A percentile compares a stretch with the other conserved stretches of the same genome.
Conservation (phyloP, 192 early-diverging fungal species). For the Pilaira anomala region DNA sequence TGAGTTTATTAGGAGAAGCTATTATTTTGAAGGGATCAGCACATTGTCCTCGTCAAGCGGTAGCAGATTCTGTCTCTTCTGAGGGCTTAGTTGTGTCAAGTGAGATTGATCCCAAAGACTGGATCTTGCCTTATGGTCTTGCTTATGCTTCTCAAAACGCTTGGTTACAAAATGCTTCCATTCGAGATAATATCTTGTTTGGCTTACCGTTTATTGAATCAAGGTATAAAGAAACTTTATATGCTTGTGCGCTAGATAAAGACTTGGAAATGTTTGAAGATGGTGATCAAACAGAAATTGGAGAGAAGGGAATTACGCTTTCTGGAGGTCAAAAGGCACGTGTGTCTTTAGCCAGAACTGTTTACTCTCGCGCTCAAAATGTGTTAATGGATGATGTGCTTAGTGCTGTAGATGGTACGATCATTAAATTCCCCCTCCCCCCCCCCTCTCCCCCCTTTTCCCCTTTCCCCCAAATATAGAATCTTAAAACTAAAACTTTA, state of each 20-base stretch:
- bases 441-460: too few relatives aligned
- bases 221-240: constrained; percentile 28
- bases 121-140: constrained; percentile 46
- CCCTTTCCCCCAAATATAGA: too few relatives aligned
- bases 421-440: constrained; percentile 44
- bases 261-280: constrained; percentile 81
- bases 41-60: constrained; percentile 55
- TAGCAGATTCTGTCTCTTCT: constrained; percentile 75
- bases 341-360: constrained; percentile 83
- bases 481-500: constrained; percentile 21
- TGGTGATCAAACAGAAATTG: constrained; percentile 79
- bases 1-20: constrained; percentile 78
- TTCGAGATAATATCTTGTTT: constrained; percentile 75
- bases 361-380: constrained; percentile 67
- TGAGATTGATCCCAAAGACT: constrained; percentile 45
- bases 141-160: constrained; percentile 74
- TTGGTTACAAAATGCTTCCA: constrained; percentile 72
- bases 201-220: constrained; percentile 31
- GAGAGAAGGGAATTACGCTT: constrained; percentile 82
- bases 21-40: constrained; percentile 30
- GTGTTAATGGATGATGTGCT: constrained; percentile 86
- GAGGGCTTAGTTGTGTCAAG: constrained; percentile 36
- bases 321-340: constrained; percentile 90
- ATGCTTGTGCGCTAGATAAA: constrained; percentile 72
- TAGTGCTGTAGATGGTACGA: constrained; percentile 81